Base-by-base conservation (phyloP, 169 alveolate genomes). In the Prorocentrum cordatum region DNA sequence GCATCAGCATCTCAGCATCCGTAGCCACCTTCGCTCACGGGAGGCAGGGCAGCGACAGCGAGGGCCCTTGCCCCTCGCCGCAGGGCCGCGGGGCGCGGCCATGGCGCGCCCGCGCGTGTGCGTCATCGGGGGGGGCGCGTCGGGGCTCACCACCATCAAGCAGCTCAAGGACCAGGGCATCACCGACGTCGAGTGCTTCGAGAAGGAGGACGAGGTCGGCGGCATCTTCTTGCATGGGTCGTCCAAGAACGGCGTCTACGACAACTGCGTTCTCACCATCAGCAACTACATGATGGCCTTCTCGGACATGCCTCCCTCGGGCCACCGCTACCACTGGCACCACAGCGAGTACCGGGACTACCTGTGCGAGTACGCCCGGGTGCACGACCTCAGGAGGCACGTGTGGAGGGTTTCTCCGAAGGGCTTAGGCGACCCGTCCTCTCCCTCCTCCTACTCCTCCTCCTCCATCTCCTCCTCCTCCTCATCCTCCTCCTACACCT, bases 211-310 rank as follows among this genome's bases (percentile, higher is more conserved):
- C 32, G 58, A 29, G n/a, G 36, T 67, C 59, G 77, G 77, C 32
- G 75, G 75, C 50, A 29, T 18, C 35, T 26, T 58, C 36, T 4
- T 58, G 29, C 0, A n/a, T 4, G 5, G 3, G 22, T 50, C 62
- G 7, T 3, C 24, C 27, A 29, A 67, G 77, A 58, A n/a, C n/a
- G n/a, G n/a, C n/a, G n/a, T n/a, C n/a, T 67, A 67, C 3, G 77
- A 67, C 77, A 67, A 67, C n/a, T 31, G 58, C 29, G 54, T 35
- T 35, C 77, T 67, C 58, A 67, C 77, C 77, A 67, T 67, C 77
- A 67, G 77, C 77, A 67, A 67, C 42, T 67, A 67, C 24, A 7
- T 67, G 35, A 67, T 67, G 77, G 77, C 77, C 77, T 67, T 67
- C 24, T 67, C 77, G 5, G 77, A 67, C 27, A 22, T 36, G 58